Evolutionary conservation across 331 rosid species (phyloP).

Genomic region (Telfairia occidentalis): DNA sequence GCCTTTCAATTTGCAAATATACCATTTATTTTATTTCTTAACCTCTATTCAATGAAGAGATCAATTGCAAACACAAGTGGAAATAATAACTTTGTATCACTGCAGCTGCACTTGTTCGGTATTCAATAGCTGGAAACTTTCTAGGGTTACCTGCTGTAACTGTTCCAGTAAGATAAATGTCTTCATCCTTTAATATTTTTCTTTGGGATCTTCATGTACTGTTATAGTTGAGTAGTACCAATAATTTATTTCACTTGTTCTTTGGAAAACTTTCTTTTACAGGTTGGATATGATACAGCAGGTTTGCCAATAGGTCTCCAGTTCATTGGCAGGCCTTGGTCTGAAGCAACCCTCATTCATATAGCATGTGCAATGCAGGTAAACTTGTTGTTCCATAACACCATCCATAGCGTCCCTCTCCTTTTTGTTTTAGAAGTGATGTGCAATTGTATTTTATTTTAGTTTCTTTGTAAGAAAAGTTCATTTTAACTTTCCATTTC

Average conservation of each 20-base stretch:
- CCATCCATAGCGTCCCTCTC: background rate
- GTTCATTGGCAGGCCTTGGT: slow-evolving; percentile 82
- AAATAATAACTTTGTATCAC: background rate
- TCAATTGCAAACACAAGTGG: background rate
- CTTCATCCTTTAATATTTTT: background rate
- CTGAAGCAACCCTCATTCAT: slow-evolving; percentile 72
- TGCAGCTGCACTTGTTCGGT: slow-evolving; percentile 82
- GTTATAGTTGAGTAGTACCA: background rate
- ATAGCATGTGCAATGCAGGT: slow-evolving; percentile 77
- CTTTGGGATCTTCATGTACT: background rate
- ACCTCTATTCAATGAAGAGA: background rate
- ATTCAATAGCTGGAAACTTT: slow-evolving; percentile 78
- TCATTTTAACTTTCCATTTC: background rate
- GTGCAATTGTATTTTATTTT: background rate
- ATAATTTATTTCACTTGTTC: background rate
- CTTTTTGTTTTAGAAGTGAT: background rate
- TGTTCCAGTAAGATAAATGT: slow-evolving; percentile 42
- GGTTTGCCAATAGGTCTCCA: slow-evolving; percentile 94
- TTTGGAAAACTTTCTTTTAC: slow-evolving; percentile 8
- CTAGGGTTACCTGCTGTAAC: slow-evolving; percentile 80
- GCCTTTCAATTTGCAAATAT: background rate
- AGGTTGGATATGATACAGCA: slow-evolving; percentile 67
- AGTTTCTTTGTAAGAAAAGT: background rate
- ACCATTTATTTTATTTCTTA: background rate
- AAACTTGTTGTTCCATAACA: background rate